These are phyloP conservation scores for Populus tremula DNA, from an alignment of 345 rosid genomes.

Conservation along the genomic window DNA sequence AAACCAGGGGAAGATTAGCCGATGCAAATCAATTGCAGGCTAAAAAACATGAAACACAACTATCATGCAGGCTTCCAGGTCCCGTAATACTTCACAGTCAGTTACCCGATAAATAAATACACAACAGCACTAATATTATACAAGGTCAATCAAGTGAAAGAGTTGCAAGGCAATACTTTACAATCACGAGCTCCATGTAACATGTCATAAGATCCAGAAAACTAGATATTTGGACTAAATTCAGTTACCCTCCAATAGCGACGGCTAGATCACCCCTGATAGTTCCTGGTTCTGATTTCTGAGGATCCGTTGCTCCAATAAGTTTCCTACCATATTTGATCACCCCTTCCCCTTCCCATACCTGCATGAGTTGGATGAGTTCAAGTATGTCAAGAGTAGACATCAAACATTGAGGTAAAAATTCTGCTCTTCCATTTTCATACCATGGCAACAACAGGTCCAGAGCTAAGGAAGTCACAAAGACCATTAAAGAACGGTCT, in stretches of 20 bases:
- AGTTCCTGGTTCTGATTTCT: conserved; percentile 97
- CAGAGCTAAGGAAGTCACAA: conserved; percentile 97
- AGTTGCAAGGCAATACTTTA: neutral
- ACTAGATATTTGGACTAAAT: neutral
- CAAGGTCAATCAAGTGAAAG: neutral
- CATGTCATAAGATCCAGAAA: neutral
- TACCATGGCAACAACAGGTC: conserved; percentile 98
- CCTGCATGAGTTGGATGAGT: conserved; percentile 41
- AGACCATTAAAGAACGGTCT: conserved; percentile 93
- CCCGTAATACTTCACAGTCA: too few species aligned
- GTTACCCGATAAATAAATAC: too few species aligned
- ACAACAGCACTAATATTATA: neutral
- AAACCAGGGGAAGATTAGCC: neutral
- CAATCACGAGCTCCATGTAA: neutral
- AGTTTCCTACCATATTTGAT: conserved; percentile 87
- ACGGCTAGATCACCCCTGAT: conserved; percentile 97
- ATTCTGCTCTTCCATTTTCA: conserved; percentile 10
- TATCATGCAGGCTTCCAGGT: too few species aligned
- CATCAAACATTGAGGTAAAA: neutral
- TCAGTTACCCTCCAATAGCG: conserved; percentile 77
- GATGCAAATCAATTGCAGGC: neutral
- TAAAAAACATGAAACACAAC: neutral
- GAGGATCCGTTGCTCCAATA: conserved; percentile 98
- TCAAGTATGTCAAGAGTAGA: neutral
- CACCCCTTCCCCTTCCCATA: conserved; percentile 99